phyloP scores from a whole-genome alignment of 768 basidiomycete genomes.

The Boletus reticulatus region DNA sequence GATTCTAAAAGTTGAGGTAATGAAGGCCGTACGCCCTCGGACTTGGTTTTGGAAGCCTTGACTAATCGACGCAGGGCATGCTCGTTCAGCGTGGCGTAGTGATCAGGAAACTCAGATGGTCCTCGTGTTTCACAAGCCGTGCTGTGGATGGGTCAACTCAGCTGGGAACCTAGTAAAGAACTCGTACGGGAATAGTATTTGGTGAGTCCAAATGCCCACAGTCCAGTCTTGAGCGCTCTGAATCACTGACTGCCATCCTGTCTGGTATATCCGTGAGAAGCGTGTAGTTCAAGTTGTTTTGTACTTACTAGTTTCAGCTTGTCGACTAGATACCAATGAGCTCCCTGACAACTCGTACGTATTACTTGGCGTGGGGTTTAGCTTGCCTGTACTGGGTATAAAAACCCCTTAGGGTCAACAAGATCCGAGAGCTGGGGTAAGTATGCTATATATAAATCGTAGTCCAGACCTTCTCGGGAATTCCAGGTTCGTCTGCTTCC shows the following conservation, averaged over 20 bases:
- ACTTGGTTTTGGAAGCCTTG: conserved; percentile 10
- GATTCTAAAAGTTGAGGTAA: conserved; percentile 16
- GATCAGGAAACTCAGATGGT: neutral
- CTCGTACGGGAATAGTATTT: no score
- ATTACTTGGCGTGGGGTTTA: no score
- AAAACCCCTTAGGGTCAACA: neutral
- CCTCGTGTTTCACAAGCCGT: neutral
- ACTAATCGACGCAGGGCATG: conserved; percentile 7
- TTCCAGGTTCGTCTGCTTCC: conserved; percentile 1
- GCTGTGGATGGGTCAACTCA: neutral
- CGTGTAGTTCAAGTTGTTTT: no score
- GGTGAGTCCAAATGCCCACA: no score
- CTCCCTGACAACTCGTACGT: no score
- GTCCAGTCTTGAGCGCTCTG: no score
- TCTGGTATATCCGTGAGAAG: no score
- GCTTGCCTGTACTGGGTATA: no score
- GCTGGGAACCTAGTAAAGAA: no score
- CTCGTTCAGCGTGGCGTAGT: conserved; percentile 13
- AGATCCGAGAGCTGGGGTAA: neutral
- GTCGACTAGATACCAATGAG: no score
- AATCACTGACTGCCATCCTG: no score
- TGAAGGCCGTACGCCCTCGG: conserved; percentile 16
- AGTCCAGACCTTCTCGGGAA: neutral
- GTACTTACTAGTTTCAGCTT: no score
- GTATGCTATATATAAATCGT: neutral